Conservation (phyloP, 371 early-diverging fungal genomes). For the Syncephalastrum contaminatum region DNA sequence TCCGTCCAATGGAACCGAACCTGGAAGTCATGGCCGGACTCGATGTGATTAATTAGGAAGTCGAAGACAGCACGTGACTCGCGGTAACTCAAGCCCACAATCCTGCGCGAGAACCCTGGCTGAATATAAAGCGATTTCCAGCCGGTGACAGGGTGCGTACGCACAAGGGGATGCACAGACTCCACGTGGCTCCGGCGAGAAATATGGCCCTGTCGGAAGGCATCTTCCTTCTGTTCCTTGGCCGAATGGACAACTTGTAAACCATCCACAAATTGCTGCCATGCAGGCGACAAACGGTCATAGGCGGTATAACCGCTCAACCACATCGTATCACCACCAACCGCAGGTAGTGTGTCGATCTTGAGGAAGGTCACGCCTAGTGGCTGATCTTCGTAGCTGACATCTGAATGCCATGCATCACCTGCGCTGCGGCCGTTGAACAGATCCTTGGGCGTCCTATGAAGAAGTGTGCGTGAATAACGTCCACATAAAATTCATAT, state of each 20-base stretch:
- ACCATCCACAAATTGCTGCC: constrained; percentile 42
- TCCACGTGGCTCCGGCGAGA: constrained; percentile 48
- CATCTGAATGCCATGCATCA: constrained; percentile 63
- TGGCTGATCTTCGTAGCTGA: constrained; percentile 61
- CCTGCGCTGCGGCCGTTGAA: constrained; percentile 41
- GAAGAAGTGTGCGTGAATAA: not conserved
- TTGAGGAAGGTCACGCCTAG: constrained; percentile 56
- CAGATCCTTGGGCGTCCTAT: constrained; percentile 45
- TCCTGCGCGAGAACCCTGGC: constrained; percentile 57
- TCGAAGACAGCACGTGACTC: constrained; percentile 60
- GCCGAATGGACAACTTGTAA: constrained; percentile 63
- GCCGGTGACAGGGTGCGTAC: constrained; percentile 72
- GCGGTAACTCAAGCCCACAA: constrained; percentile 51
- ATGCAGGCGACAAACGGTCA: constrained; percentile 59
- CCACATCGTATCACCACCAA: constrained; percentile 65
- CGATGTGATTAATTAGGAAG: constrained; percentile 48
- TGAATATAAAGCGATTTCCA: constrained; percentile 67
- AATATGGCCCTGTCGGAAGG: constrained; percentile 30
- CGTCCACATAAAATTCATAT: not conserved
- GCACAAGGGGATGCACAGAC: constrained; percentile 55
- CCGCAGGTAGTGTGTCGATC: constrained; percentile 49
- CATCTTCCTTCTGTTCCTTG: constrained; percentile 41
- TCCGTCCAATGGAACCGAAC: constrained; percentile 61
- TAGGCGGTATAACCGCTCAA: constrained; percentile 59
- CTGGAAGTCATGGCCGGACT: constrained; percentile 56